Conservation (phyloP, 2,329 filamentous ascomycete species). For the Colletotrichum sublineola region DNA sequence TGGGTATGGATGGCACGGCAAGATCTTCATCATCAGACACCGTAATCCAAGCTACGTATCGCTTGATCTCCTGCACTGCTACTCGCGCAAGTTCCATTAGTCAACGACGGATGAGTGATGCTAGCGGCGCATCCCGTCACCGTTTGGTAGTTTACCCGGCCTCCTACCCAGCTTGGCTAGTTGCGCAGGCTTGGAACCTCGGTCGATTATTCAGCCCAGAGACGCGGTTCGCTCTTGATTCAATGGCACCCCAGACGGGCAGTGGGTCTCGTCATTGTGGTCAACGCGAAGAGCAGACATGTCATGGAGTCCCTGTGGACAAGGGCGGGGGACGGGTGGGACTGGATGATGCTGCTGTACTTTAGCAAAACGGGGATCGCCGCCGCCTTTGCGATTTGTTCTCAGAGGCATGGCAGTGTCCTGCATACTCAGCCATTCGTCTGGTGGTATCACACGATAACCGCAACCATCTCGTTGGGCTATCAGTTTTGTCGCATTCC, state of each 20-base stretch:
- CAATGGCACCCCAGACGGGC: background rate
- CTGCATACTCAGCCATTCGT: background rate
- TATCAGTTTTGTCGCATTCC: background rate
- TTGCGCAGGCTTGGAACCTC: background rate
- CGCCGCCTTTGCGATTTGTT: background rate
- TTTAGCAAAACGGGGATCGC: background rate
- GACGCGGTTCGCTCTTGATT: conserved; percentile 9
- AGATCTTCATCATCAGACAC: background rate
- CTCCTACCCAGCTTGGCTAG: background rate
- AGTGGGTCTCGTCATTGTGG: conserved; percentile 21
- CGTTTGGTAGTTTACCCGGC: conserved; percentile 3
- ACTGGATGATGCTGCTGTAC: conserved; percentile 12
- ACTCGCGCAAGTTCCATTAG: conserved; percentile 16
- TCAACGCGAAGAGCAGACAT: background rate
- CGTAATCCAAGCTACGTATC: background rate
- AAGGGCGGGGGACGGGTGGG: conserved; percentile 4
- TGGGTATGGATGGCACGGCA: background rate
- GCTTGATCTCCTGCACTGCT: background rate
- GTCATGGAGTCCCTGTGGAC: conserved; percentile 1
- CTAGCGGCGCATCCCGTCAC: conserved; percentile 17
- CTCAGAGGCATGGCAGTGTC: background rate
- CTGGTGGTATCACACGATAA: background rate
- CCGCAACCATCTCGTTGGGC: background rate
- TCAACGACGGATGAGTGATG: conserved; percentile 15
- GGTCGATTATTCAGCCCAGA: conserved; percentile 37